Base-by-base conservation (phyloP, 352 stramenopile genomes). In the Phytophthora foliorum region DNA sequence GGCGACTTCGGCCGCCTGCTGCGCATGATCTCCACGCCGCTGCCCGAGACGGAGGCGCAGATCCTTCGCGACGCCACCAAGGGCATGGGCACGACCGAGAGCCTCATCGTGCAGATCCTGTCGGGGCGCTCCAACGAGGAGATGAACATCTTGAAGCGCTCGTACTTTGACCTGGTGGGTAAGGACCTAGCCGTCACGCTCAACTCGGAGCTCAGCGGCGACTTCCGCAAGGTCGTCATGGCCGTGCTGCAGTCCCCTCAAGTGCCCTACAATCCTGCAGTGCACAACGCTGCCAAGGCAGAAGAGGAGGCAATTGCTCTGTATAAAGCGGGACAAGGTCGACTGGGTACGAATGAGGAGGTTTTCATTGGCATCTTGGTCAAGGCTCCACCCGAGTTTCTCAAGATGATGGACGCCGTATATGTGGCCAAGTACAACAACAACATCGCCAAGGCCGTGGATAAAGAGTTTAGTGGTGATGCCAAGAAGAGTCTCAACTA, bases 391-490 rank as follows among this genome's bases (percentile, higher is more conserved):
- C 67, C 85, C 6, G 78, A 92, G 49, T 86, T 82, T 42, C 69
- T 95, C 42, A 78, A 76, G 49, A 84, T 90, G 70, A 74, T 95
- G 52, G 78, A 95, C 68, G 71, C 75, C 0, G 87, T 85, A 41
- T 95, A 95, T 60, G 74, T 87, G 34, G 71, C 74, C 68, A 92
- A 93, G 80, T 89, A 93, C 75, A 89, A 80, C 68, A 90, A 93
- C 69, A 89, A 89, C 57, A 89, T 95, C 50, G 75, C 73, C 24
- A 89, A 91, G 55, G 87, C 87, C 4, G 72, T 95, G 8, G 81
- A 95, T 34, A 93, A 90, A 63, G 87, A 95, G 68, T 95, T 95
- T 49, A 91, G 85, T 32, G 87, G 87, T 6, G 81, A 93, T 51
- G 87, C 87, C 36, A 90, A 91, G 74, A 83, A 80, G 34, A 82